Base-by-base conservation (phyloP, 2,329 filamentous ascomycete genomes). In the Botrytis tulipae region DNA sequence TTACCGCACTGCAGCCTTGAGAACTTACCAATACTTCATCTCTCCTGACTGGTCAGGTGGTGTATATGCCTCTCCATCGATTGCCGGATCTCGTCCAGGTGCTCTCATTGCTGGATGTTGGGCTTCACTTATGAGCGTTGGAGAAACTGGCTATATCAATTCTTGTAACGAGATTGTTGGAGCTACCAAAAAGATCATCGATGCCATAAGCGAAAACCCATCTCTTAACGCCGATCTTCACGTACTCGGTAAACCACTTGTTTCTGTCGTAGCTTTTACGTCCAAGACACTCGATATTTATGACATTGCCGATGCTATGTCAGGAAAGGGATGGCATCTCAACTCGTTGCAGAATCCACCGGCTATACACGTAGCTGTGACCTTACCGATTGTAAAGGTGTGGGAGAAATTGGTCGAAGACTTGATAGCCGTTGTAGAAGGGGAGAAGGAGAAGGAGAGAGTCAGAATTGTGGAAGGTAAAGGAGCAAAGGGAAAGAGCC, bases 81-180 rank as follows among this genome's bases (percentile, higher is more conserved):
- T 98, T 70, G 95, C 96, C 1, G 96, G 96, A 9, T 97, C 93
- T 1, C 90, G 96, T 0, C 95, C 96, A 0, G 96, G 96, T 65
- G 95, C 96, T 2, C 87, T 99, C 73, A 99, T 99, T 77, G 96
- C 96, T 1, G 95, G 93, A 66, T 97, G 95, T 86, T 99, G 97
- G 96, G 91, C 95, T 2, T 94, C 90, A 82, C 86, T 99, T 80
- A 95, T 99, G 91, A 89, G 87, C 70, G 89, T 97, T 44, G 96
- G 96, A 76, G 93, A 97, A 82, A 85, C 88, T 42, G 96, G 96
- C 8, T 99, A 99, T 83, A 87, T 97, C 42, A 90, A 93, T 75
- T 90, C 94, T 10, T 98, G 95, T 82, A 90, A 91, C 80, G 90
- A 92, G 81, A 98, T 99, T 78, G 93, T 99, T 9, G 93, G 93